phyloP scores from a whole-genome alignment of 805 yeast species.

The Candida argentea region DNA sequence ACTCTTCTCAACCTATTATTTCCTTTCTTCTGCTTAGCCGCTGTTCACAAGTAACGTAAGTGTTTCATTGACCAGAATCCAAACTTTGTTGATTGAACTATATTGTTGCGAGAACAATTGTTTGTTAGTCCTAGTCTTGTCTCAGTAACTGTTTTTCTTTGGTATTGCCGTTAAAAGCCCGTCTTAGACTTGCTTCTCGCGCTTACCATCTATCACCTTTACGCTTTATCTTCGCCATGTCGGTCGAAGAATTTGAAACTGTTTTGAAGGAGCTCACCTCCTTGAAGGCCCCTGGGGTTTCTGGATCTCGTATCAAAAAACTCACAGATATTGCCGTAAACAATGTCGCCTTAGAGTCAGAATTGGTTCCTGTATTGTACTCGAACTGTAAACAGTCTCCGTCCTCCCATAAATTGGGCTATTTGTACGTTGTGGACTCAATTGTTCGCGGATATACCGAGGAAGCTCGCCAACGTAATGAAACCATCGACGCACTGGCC shows the following conservation, averaged over 20 bases:
- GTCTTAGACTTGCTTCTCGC: too few species aligned
- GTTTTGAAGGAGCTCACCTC: constrained; percentile 41
- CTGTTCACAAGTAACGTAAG: too few species aligned
- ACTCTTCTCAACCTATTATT: too few species aligned
- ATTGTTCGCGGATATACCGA: constrained; percentile 79
- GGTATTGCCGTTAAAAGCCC: too few species aligned
- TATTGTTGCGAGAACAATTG: too few species aligned
- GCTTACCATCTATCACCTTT: too few species aligned
- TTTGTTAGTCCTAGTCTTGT: too few species aligned
- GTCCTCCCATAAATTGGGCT: constrained; percentile 78
- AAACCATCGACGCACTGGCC: constrained; percentile 37
- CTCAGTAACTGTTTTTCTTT: not conserved
- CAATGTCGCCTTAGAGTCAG: constrained; percentile 50
- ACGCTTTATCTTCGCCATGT: too few species aligned
- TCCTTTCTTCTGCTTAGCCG: too few species aligned
- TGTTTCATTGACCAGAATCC: too few species aligned
- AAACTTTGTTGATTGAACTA: too few species aligned
- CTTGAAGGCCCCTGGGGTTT: constrained; percentile 81
- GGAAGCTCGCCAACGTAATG: constrained; percentile 49
- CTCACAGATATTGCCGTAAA: constrained; percentile 69
- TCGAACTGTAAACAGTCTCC: constrained; percentile 66
- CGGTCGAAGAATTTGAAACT: constrained; percentile 36
- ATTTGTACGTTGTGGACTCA: constrained; percentile 86
- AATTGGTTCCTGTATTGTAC: constrained; percentile 47
- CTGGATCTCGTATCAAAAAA: constrained; percentile 89